Evolutionary conservation across 139 green algal genomes (phyloP).

Genomic region (Yamagishiella unicocca): DNA sequence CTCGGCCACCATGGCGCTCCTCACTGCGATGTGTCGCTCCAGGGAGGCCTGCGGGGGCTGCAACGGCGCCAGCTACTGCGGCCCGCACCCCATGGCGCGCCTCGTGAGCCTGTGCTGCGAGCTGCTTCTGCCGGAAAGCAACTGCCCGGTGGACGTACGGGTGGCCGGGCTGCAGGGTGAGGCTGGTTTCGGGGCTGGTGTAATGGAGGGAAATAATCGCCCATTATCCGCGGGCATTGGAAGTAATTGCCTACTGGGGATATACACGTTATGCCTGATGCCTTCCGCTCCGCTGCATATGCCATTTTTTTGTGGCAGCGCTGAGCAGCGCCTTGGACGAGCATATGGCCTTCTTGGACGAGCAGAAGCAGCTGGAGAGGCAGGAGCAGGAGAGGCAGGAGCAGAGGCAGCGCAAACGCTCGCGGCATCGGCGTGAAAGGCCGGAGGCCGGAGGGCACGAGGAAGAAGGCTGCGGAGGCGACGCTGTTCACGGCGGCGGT

Average conservation of each 20-base stretch:
- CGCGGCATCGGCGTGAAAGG: neutral
- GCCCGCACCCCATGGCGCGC: neutral
- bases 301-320: neutral
- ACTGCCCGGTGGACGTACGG: conserved; percentile 12
- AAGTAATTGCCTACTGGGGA: too few relatives aligned
- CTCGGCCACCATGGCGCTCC: neutral
- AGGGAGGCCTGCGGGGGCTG: neutral
- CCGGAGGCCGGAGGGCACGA: neutral
- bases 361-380: neutral
- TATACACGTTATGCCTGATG: too few relatives aligned
- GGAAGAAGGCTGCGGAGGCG: neutral
- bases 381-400: neutral
- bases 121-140: conserved; percentile 40
- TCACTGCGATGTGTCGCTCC: neutral
- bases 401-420: neutral
- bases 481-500: neutral
- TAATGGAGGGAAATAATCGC: too few relatives aligned
- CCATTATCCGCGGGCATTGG: too few relatives aligned
- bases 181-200: too few relatives aligned
- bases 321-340: conserved; percentile 23
- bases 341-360: neutral
- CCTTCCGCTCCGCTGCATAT: too few relatives aligned
- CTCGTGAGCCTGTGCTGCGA: conserved; percentile 22
- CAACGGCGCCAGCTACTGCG: neutral
- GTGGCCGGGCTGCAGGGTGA: conserved; percentile 23